Base-by-base conservation (phyloP, 2,329 filamentous ascomycete species). In the Neurospora crassa region DNA sequence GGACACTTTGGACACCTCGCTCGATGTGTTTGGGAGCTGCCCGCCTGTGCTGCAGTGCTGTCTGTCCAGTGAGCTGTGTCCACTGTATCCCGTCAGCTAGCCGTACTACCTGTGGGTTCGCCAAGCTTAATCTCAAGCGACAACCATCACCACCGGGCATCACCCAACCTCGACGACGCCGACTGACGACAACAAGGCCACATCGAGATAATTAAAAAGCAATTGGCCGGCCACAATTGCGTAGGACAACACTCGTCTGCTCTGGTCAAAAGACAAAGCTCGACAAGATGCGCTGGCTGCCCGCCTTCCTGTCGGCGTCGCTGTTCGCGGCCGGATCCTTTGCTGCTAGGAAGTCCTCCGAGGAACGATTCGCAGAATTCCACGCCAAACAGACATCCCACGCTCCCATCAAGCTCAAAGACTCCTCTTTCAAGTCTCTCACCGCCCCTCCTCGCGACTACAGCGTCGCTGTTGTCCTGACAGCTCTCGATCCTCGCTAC, bases 361-460 rank as follows among this genome's bases (percentile, higher is more conserved):
- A 80, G 53, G 82, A 92, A 79, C 89, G 88, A 78, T 97, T 95
- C 84, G 80, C 87, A 74, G 86, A 88, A 72, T 95, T 90, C 83
- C 89, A 91, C 79, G 79, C 87, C 74, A 90, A 94, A 80, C 85
- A 91, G 72, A 85, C 90, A 71, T 84, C 85, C 63, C 87, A 87
- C 4, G 82, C 87, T 37, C 91, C 94, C 5, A 78, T 97, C 79
- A 93, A 93, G 83, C 89, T 99, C 76, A 87, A 90, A 80, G 94
- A 97, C 80, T 82, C 83, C 34, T 84, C 86, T 68, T 99, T 96
- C 85, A 86, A 88, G 76, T 87, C 92, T 75, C 83, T 98, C 75
- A 97, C 92, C 3, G 83, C 88, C 18, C 82, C 88, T 1, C 93
- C 94, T 14, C 89, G 96, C 75, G 92, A 99, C 82, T 97, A 97